phyloP scores from a whole-genome alignment of 345 rosid genomes.

The Triadica sebifera region DNA sequence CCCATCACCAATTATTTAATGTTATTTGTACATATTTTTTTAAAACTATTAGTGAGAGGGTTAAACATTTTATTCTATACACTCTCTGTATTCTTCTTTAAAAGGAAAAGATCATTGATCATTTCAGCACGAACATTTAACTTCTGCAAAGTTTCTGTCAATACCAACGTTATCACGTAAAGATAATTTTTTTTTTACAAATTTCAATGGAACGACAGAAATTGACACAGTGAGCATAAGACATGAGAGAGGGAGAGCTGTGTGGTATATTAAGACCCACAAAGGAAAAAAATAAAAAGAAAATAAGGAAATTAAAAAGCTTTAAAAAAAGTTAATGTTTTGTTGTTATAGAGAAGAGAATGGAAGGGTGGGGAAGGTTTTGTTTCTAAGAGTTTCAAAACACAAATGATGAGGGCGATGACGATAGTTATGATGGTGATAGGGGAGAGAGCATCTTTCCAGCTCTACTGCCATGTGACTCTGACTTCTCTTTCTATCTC shows the following conservation, averaged over 20 bases:
- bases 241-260: slow-evolving; percentile 21
- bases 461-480: slow-evolving; percentile 36
- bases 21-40: background rate
- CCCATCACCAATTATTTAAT: slow-evolving; percentile 4
- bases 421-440: slow-evolving; percentile 40
- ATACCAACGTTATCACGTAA: too few species aligned
- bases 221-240: slow-evolving; percentile 17
- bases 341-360: background rate
- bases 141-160: too few species aligned
- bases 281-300: background rate
- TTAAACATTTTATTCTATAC: too few species aligned
- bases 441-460: slow-evolving; percentile 32
- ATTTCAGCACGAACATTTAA: too few species aligned
- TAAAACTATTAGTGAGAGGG: too few species aligned
- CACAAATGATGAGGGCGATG: slow-evolving; percentile 47
- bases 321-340: background rate
- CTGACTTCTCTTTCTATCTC: background rate
- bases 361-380: slow-evolving; percentile 3
- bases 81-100: too few species aligned
- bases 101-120: too few species aligned
- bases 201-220: slow-evolving; percentile 19
- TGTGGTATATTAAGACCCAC: background rate
- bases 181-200: background rate
- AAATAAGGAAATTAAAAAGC: too few species aligned
- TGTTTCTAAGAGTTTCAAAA: slow-evolving; percentile 36